These are phyloP conservation scores for Baffinella frigidus DNA, from an alignment of 208 protist genomes.

Conservation along the genomic window DNA sequence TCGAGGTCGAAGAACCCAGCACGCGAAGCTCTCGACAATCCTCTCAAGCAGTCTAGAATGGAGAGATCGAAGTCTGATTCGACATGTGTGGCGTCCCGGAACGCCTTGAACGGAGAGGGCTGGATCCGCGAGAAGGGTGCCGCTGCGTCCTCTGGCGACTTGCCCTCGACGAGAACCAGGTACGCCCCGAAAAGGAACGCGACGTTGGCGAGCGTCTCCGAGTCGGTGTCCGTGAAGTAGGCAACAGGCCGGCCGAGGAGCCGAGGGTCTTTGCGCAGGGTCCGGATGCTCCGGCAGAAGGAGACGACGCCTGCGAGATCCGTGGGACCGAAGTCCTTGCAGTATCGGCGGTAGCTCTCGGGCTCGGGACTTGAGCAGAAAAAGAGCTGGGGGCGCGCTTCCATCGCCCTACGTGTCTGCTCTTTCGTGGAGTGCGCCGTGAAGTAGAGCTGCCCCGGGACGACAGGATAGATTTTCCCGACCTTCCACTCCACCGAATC, in stretches of 20 bases:
- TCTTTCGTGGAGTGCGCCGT: too few species aligned
- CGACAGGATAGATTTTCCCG: too few species aligned
- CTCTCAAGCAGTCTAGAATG: neutral
- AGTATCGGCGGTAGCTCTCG: neutral
- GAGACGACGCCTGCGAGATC: neutral
- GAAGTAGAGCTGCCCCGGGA: too few species aligned
- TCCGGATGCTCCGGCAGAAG: neutral
- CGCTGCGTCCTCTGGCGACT: neutral
- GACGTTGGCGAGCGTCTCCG: neutral
- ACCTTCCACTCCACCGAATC: too few species aligned
- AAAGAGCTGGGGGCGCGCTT: neutral
- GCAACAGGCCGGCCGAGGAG: neutral
- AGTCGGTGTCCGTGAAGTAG: constrained; percentile 1
- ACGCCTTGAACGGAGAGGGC: neutral
- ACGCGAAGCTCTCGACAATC: neutral
- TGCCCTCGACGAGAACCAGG: neutral
- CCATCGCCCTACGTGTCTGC: too few species aligned
- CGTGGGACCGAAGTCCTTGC: neutral
- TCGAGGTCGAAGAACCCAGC: neutral
- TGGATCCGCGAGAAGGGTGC: neutral
- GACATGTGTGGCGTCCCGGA: neutral
- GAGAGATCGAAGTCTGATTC: neutral
- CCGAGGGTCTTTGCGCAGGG: neutral
- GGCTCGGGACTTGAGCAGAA: neutral
- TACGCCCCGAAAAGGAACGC: neutral